Conservation (phyloP, 140 eudicot species). For the Senecio squalidus region DNA sequence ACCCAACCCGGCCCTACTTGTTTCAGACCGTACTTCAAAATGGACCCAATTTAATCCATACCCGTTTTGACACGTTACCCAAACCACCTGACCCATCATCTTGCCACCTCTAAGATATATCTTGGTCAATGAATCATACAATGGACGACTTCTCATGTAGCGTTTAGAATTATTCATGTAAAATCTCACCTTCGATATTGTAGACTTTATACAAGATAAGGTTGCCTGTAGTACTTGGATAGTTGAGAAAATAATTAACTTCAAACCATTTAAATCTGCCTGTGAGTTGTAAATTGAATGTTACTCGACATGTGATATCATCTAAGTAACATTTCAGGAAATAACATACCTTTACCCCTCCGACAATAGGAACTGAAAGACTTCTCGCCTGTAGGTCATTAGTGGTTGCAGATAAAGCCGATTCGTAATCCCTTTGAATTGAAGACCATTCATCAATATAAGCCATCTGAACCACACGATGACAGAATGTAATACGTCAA, state of each 20-base stretch:
- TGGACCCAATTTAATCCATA: too few species aligned
- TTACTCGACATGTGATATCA: not conserved
- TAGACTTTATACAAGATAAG: constrained; percentile 49
- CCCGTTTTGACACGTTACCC: too few species aligned
- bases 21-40: not conserved
- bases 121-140: not conserved
- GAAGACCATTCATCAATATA: constrained; percentile 71
- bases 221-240: constrained; percentile 67
- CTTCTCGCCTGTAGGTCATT: constrained; percentile 75
- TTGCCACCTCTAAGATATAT: not conserved
- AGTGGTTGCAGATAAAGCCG: constrained; percentile 49
- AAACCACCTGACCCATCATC: constrained; percentile 1
- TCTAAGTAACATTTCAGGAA: not conserved
- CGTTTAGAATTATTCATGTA: not conserved
- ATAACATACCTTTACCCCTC: constrained; percentile 69
- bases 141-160: too few species aligned
- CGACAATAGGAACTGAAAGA: constrained; percentile 69
- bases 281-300: constrained; percentile 26
- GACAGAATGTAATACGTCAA: not conserved
- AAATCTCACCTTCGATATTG: constrained; percentile 50
- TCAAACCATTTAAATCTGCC: constrained; percentile 58
- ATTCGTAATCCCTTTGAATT: constrained; percentile 55
- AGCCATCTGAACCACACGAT: constrained; percentile 40
- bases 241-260: constrained; percentile 59
- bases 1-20: not conserved